Evolutionary conservation across 352 stramenopile species (phyloP).

Genomic region (Pseudoperonospora humuli): DNA sequence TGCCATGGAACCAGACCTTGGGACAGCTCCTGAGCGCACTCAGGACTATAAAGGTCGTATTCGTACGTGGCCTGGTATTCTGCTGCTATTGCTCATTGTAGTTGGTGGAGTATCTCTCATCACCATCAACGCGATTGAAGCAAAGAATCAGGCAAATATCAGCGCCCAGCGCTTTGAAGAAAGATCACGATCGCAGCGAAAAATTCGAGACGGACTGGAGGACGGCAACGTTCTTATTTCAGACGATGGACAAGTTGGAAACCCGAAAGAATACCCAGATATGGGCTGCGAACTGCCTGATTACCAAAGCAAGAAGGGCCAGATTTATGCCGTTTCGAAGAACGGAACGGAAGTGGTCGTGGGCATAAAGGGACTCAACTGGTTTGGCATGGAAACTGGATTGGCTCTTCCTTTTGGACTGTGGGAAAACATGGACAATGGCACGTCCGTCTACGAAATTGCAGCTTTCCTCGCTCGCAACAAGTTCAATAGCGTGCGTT

Average conservation of each 20-base stretch:
- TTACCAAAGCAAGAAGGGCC: slow-evolving; percentile 55
- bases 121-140: slow-evolving; percentile 35
- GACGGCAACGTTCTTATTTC: slow-evolving; percentile 29
- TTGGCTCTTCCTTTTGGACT: slow-evolving; percentile 55
- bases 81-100: slow-evolving; percentile 43
- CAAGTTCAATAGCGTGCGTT: slow-evolving; percentile 66
- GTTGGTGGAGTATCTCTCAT: slow-evolving; percentile 35
- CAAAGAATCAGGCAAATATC: slow-evolving; percentile 17
- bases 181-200: slow-evolving; percentile 13
- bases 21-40: slow-evolving; percentile 31
- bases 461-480: slow-evolving; percentile 52
- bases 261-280: slow-evolving; percentile 46
- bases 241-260: slow-evolving; percentile 45
- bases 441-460: slow-evolving; percentile 58
- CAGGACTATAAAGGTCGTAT: slow-evolving; percentile 66
- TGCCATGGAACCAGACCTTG: slow-evolving; percentile 34
- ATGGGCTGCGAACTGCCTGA: slow-evolving; percentile 48
- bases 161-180: slow-evolving; percentile 28
- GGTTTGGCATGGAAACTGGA: slow-evolving; percentile 72
- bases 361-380: slow-evolving; percentile 60
- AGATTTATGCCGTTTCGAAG: slow-evolving; percentile 33
- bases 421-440: slow-evolving; percentile 65
- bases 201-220: slow-evolving; percentile 36
- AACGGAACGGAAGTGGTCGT: slow-evolving; percentile 52
- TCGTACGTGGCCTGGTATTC: slow-evolving; percentile 50